These are phyloP conservation scores for Leptographium lundbergii DNA, from an alignment of 2,329 filamentous ascomycete species.

Conservation along the genomic window DNA sequence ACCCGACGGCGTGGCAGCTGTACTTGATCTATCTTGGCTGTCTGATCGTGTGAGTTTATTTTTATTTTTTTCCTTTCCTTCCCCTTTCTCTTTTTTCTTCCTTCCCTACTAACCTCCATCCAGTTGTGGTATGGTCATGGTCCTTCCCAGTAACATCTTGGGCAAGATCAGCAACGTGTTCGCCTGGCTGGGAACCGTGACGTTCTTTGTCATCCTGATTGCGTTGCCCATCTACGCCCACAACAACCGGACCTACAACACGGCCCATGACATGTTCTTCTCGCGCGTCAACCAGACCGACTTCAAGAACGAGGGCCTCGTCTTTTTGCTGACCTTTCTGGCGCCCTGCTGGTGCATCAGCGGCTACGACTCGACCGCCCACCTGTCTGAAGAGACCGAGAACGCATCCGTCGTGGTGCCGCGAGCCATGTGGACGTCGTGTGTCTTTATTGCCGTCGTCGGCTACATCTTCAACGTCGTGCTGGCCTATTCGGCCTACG, in stretches of 20 bases:
- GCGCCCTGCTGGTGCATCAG: slow-evolving; percentile 5
- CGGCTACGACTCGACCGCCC: slow-evolving; percentile 4
- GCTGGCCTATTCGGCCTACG: slow-evolving; percentile 1
- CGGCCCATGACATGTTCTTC: slow-evolving; percentile 3
- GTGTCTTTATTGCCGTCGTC: neutral
- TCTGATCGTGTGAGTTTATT: neutral
- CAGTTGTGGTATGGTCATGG: slow-evolving; percentile 2
- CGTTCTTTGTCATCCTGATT: slow-evolving; percentile 2
- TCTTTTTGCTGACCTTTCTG: slow-evolving; percentile 4
- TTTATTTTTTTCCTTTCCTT: neutral
- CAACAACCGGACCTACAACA: neutral
- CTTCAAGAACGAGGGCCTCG: slow-evolving; percentile 2
- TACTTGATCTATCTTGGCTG: slow-evolving; percentile 5
- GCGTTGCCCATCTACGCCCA: slow-evolving; percentile 1
- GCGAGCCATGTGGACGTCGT: slow-evolving; percentile 5
- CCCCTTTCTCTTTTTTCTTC: neutral
- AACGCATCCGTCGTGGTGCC: slow-evolving; percentile 1
- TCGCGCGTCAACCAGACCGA: neutral
- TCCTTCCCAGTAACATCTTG: slow-evolving; percentile 3
- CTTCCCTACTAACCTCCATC: neutral
- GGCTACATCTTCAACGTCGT: slow-evolving; percentile 4
- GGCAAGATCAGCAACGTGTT: slow-evolving; percentile 4
- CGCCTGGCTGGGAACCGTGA: slow-evolving; percentile 1
- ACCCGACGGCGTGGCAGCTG: slow-evolving; percentile 1
- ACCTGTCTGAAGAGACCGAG: slow-evolving; percentile 2